Base-by-base conservation (phyloP, 306 rosid genomes). In the Citrullus mucosospermus region DNA sequence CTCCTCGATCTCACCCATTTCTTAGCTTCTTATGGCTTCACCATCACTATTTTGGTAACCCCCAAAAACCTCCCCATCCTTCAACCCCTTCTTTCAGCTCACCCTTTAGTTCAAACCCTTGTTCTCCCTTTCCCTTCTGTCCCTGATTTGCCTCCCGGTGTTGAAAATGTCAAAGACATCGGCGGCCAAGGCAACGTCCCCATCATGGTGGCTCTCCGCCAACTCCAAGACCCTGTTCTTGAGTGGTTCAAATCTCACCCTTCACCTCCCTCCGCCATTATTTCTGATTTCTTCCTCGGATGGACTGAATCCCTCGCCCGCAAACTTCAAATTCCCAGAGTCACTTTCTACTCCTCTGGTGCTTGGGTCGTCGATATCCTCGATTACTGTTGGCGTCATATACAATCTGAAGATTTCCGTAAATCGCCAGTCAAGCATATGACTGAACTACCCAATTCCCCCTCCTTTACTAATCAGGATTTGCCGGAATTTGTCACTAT, bases 51-150 rank as follows among this genome's bases (percentile, higher is more conserved):
- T 22, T 10, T 92, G 6, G 36, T 85, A 46, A 92, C 97, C 2
- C 96, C 96, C 15, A 90, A 90, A 25, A 92, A 89, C 86, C 89
- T 92, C 53, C 67, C 89, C 0, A 9, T 6, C 0, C 88, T 90
- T 9, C 11, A 71, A 15, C 82, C 86, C 0, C 96, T 92, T 73
- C 84, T 92, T 78, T 80, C 91, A 4, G 13, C 83, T 4, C 89
- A 90, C 78, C 1, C 77, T 14, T 77, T 82, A 11, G 43, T 90
- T 62, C 68, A 84, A 18, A 80, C 96, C 22, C 66, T 92, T 0
- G 25, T 82, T 44, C 87, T 92, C 43, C 96, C 92, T 0, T 84
- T 92, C 51, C 97, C 96, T 9, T 38, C 88, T 0, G 87, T 89
- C 87, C 93, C 93, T 0, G 74, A 71, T 46, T 63, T 92, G 1